Evolutionary conservation across 768 basidiomycete genomes (phyloP).

Genomic region (Hysterangium stoloniferum): DNA sequence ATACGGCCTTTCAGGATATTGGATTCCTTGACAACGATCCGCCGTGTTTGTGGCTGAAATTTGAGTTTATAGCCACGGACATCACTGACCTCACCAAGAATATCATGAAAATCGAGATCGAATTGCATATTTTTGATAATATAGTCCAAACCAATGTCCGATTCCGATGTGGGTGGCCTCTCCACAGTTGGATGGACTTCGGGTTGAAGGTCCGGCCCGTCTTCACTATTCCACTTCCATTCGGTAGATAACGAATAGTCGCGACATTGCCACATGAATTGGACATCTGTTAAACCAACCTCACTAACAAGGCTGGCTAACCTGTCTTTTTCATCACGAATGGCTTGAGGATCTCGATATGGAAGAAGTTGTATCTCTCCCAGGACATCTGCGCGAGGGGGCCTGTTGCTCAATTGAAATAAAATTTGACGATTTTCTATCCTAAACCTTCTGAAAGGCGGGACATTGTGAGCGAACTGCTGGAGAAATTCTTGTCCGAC

Average conservation of each 20-base stretch:
- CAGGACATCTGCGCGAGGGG: slow-evolving; percentile 24
- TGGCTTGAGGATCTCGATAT: slow-evolving; percentile 32
- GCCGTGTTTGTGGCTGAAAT: neutral
- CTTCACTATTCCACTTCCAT: slow-evolving; percentile 26
- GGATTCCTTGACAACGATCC: neutral
- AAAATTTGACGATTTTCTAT: slow-evolving; percentile 27
- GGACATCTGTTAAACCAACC: slow-evolving; percentile 34
- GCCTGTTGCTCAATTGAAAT: slow-evolving; percentile 17
- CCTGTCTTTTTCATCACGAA: neutral
- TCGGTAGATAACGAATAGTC: slow-evolving; percentile 51
- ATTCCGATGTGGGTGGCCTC: too few relatives aligned
- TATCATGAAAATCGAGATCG: too few relatives aligned
- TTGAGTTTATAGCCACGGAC: neutral
- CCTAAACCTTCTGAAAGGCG: too few relatives aligned
- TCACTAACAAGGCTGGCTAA: too few relatives aligned
- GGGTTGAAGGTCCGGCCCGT: too few relatives aligned
- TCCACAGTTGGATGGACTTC: too few relatives aligned
- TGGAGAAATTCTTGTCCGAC: slow-evolving; percentile 37
- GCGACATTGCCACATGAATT: slow-evolving; percentile 59
- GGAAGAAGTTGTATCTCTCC: slow-evolving; percentile 27
- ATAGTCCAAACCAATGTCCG: too few relatives aligned
- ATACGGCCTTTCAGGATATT: neutral
- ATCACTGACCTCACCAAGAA: too few relatives aligned
- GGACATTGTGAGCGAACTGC: neutral
- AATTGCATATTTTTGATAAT: too few relatives aligned